Conservation (phyloP, 2,329 filamentous ascomycete genomes). For the Diaporthe australafricana region DNA sequence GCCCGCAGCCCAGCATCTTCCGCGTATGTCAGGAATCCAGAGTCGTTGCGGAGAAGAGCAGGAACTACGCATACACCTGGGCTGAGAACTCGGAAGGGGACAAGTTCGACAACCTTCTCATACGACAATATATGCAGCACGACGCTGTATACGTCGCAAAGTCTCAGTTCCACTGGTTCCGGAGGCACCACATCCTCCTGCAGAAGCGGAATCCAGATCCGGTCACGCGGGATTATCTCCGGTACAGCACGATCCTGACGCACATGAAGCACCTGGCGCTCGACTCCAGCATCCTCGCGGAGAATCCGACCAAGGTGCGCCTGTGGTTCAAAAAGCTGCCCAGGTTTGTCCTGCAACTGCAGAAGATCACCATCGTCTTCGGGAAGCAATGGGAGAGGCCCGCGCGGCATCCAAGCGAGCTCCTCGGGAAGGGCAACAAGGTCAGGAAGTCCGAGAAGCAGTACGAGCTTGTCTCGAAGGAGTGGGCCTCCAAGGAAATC, state of each 20-base stretch:
- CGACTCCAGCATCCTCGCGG: constrained; percentile 8
- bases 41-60: neutral
- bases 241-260: neutral
- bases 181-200: constrained; percentile 7
- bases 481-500: constrained; percentile 7
- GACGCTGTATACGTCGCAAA: constrained; percentile 15
- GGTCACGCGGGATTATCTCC: constrained; percentile 15
- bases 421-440: neutral
- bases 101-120: constrained; percentile 5
- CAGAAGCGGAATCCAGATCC: constrained; percentile 8
- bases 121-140: neutral
- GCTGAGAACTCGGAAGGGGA: neutral
- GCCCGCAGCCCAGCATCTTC: constrained; percentile 16
- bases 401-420: neutral
- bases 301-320: constrained; percentile 16
- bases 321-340: constrained; percentile 18
- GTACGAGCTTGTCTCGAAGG: neutral
- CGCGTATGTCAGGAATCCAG: constrained; percentile 10
- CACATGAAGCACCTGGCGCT: constrained; percentile 4
- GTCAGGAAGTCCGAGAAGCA: neutral
- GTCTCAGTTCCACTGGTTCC: constrained; percentile 23
- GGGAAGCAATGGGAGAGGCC: constrained; percentile 11
- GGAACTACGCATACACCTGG: neutral
- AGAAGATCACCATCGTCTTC: constrained; percentile 13
- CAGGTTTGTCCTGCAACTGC: neutral